Base-by-base conservation (phyloP, 2,329 filamentous ascomycete genomes). In the Podosphaera fusca region DNA sequence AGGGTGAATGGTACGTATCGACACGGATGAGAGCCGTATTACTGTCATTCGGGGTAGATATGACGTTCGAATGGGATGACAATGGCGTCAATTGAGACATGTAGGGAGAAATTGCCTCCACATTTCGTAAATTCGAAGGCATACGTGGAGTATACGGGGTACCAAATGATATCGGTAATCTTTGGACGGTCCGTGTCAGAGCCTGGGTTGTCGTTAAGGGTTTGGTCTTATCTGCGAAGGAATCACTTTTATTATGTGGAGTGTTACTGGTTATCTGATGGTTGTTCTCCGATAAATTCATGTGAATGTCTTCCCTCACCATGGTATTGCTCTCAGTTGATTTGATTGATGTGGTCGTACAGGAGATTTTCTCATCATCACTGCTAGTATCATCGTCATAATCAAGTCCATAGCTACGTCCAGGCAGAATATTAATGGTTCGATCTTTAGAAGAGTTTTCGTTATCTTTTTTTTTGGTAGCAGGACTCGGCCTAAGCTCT, bases 301-400 rank as follows among this genome's bases (percentile, higher is more conserved):
- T 10, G 10, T 10, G 35, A 53, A 7, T 35, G n/a, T 4, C 36
- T 38, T 53, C 14, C 4, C 36, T 38, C 4, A 53, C 4, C 4
- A 3, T 36, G 8, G 5, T n/a, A 30, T 36, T 53, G 14, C 36
- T 38, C 3, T 35, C 6, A 36, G 14, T n/a, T 4, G 12, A 53
- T 4, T 36, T 14, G 8, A 4, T 14, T 53, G 50, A 21, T 35
- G 12, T 9, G 2, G 34, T 53, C 33, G 14, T 36, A 31, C 14
- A 6, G 14, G 10, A 8, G 3, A 12, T 42, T 9, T 42, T 21
- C 12, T 45, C 53, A 9, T 55, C 53, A 45, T 55, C 53, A 45
- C 53, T 55, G 33, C 53, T 55, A 33, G 35, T 55, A 31, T 55
- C 53, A 34, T 55, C 53, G 31, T 55, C 53, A n/a, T 55, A 55